Evolutionary conservation across 192 early-diverging fungal genomes (phyloP).

Genomic region (Podochytrium sp.): DNA sequence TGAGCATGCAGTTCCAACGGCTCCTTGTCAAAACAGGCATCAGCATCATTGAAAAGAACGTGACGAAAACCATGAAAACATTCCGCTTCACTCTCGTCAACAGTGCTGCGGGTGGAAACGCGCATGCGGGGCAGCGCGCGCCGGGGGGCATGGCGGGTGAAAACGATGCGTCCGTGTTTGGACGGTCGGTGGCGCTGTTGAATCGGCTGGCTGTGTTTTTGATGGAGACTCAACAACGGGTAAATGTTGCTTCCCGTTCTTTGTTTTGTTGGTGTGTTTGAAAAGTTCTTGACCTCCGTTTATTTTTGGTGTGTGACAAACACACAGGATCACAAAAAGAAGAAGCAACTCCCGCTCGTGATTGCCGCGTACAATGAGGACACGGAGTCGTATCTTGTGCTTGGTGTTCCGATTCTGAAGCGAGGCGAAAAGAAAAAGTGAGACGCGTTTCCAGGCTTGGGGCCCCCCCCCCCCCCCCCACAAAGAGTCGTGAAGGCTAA

Average conservation of each 20-base stretch:
- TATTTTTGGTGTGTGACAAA: background rate
- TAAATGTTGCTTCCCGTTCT: conserved; percentile 33
- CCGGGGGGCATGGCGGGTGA: conserved; percentile 36
- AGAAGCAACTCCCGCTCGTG: conserved; percentile 76
- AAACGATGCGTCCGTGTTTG: conserved; percentile 48
- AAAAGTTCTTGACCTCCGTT: conserved; percentile 13
- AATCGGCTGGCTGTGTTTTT: conserved; percentile 82
- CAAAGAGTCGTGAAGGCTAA: no score
- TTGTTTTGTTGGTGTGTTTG: background rate
- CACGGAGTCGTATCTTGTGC: conserved; percentile 67
- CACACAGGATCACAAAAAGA: conserved; percentile 69
- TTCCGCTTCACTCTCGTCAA: conserved; percentile 80
- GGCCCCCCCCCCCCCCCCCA: no score
- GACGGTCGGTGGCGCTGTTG: conserved; percentile 48
- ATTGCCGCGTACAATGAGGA: conserved; percentile 72
- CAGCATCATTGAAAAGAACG: conserved; percentile 79
- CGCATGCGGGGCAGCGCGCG: conserved; percentile 1
- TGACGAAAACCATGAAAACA: conserved; percentile 69
- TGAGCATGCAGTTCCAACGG: conserved; percentile 77
- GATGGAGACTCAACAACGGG: conserved; percentile 75
- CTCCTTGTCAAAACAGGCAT: conserved; percentile 78
- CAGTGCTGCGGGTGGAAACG: conserved; percentile 36
- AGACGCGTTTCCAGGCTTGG: background rate
- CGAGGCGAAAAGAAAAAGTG: conserved; percentile 39
- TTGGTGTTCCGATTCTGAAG: conserved; percentile 64